Base-by-base conservation (phyloP, 2,329 filamentous ascomycete genomes). In the Aspergillus persii region DNA sequence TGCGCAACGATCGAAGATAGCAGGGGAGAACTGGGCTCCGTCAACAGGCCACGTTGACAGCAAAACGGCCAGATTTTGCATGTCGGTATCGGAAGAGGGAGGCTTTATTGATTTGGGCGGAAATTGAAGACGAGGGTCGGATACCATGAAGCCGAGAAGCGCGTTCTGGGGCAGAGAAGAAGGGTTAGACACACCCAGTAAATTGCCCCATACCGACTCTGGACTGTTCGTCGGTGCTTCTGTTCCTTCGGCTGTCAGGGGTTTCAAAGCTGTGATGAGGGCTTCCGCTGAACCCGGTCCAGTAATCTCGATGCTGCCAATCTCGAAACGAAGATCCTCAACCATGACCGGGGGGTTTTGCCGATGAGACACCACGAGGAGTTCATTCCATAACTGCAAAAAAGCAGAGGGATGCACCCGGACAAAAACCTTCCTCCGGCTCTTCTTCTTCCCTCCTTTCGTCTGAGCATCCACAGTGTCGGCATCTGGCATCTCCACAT, bases 331-430 rank as follows among this genome's bases (percentile, higher is more conserved):
- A 36, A 91, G 74, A 69, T 91, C 88, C 67, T 89, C 85, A 12
- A 89, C 76, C 61, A 80, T 80, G 9, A 89, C 81, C 29, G 79
- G 75, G n/a, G 86, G 86, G 58, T 83, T 86, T 67, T 85, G 86
- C 15, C 81, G 77, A 67, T 87, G 89, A 1, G 84, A 81, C 5
- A 85, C 70, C 47, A 80, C 80, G 51, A 88, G 69, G 9, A 89
- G 59, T 63, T 87, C 81, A 53, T 83, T 81, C 88, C 87, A 90
- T 2, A 88, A 70, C 60, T 87, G 83, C 50, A 87, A 71, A 69
- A 90, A 77, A 75, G 89, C 89, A 23, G 92, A 89, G 2, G 95
- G 95, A 72, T 98, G 94, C 1, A 94, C 78, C 56, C 93, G 83
- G 54, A 97, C 75, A 57, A 94, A 86, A 0, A 91, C 71, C 61